Evolutionary conservation across 169 alveolate genomes (phyloP), one percentile per base, ranked within the genome.

Genomic region (Eimeria acervulina): DNA sequence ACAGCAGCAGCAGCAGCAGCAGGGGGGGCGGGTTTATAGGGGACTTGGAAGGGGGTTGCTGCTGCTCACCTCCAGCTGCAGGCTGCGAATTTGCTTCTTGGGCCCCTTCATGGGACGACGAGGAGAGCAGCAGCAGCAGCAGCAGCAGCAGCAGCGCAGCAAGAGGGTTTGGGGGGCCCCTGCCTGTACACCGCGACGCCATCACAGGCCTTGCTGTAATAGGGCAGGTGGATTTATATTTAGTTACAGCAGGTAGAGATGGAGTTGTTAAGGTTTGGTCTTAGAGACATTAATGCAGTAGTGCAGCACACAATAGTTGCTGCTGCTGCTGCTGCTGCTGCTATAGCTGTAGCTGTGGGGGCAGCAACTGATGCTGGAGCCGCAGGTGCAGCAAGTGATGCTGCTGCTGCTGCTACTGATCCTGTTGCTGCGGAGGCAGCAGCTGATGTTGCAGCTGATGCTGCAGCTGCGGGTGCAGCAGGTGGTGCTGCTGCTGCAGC

Each of bases 161-260:
- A 15, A 40, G n/a, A 26, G 96, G 96, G 28, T 87, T 70, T 28
- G 40, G 61, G 52, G 70, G 72, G 40, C 93, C 93, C 44, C 84
- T 92, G 47, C 90, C 76, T 21, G 55, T 78, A 52, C 96, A 93
- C 93, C 26, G 92, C 26, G 96, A 93, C 44, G 96, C 96, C 15
- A 81, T 93, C 55, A 55, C 74, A 10, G 96, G 74, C 76, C 38
- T 93, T 66, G 42, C 78, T 1, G 88, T 66, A 21, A 28, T 59
- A 23, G 74, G 74, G 31, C 74, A 59, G 66, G 47, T 19, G 19
- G 93, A 93, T 10, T 76, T 93, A 17, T 40, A 61, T 21, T 42
- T 92, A 12, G 88, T 63, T 36, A 74, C 96, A 12, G 72, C 88
- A n/a, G 96, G 96, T 17, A 33, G 96, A n/a, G 96, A 93, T 74